Evolutionary conservation across 306 rosid genomes (phyloP).

Genomic region (Castanospermum australe): DNA sequence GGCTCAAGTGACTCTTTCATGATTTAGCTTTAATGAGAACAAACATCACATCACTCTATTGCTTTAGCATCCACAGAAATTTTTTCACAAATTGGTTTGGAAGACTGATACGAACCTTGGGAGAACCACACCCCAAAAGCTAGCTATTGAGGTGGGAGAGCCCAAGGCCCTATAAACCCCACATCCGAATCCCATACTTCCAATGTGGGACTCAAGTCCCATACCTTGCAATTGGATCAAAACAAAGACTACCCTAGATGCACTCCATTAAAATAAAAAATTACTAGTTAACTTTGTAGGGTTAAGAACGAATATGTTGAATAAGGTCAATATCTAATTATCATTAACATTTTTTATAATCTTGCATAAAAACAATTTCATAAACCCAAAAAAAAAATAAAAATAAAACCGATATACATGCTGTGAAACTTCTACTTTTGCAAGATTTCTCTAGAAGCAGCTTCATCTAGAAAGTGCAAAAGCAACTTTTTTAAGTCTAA

Average conservation of each 20-base stretch:
- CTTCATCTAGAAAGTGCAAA: neutral
- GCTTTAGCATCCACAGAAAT: constrained; percentile 19
- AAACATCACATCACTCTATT: neutral
- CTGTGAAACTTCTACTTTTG: neutral
- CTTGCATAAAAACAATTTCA: neutral
- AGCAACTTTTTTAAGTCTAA: neutral
- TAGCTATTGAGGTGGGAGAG: too few species aligned
- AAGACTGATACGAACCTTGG: too few species aligned
- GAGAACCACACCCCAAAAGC: too few species aligned
- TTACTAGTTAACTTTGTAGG: neutral
- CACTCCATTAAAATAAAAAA: constrained; percentile 21
- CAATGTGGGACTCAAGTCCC: too few species aligned
- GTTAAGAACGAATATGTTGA: neutral
- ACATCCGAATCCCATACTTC: too few species aligned
- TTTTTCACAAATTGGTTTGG: neutral
- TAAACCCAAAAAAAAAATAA: too few species aligned
- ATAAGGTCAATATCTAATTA: neutral
- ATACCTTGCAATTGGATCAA: too few species aligned
- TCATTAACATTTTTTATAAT: neutral
- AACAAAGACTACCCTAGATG: constrained; percentile 29
- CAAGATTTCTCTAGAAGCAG: constrained; percentile 14
- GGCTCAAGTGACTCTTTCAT: too few species aligned
- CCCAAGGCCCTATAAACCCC: too few species aligned
- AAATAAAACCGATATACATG: neutral
- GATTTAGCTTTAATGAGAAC: too few species aligned